A percentile compares a stretch with the other conserved stretches of the same genome.
phyloP scores from a whole-genome alignment of 176 grass and related monocot genomes.

The Oryza nivara region DNA sequence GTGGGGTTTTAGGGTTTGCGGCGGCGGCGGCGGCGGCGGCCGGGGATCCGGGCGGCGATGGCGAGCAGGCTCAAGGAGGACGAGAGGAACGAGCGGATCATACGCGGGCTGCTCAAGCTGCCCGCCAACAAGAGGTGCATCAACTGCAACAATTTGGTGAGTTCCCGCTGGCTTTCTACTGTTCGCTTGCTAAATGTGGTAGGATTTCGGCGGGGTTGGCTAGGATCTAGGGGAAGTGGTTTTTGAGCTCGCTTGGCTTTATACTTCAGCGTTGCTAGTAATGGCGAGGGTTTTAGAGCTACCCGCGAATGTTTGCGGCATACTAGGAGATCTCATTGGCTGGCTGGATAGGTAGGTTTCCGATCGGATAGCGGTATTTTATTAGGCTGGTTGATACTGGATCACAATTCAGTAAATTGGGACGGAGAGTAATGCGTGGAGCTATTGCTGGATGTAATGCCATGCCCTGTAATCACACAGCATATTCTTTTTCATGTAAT shows the following conservation, averaged over 20 bases:
- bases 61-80: conserved; percentile 90
- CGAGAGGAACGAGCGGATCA: conserved; percentile 95
- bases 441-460: not conserved
- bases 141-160: conserved; percentile 99
- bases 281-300: conserved; percentile 8
- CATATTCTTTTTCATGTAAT: not conserved
- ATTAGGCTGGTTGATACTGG: not conserved
- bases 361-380: not conserved
- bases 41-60: conserved; percentile 48
- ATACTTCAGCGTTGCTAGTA: not conserved
- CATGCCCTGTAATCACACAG: not conserved
- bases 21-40: not conserved
- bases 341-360: not conserved
- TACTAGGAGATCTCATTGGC: not conserved
- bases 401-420: not conserved
- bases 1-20: conserved; percentile 44
- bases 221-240: not conserved
- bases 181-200: conserved; percentile 34
- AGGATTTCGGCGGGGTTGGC: conserved; percentile 4
- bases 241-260: conserved; percentile 22
- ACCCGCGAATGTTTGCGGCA: not conserved
- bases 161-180: not conserved
- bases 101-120: conserved; percentile 89
- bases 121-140: conserved; percentile 94
- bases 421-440: conserved; percentile 1